Base-by-base conservation (phyloP, 805 yeast genomes). In the Groenewaldozyma salmanticensis region DNA sequence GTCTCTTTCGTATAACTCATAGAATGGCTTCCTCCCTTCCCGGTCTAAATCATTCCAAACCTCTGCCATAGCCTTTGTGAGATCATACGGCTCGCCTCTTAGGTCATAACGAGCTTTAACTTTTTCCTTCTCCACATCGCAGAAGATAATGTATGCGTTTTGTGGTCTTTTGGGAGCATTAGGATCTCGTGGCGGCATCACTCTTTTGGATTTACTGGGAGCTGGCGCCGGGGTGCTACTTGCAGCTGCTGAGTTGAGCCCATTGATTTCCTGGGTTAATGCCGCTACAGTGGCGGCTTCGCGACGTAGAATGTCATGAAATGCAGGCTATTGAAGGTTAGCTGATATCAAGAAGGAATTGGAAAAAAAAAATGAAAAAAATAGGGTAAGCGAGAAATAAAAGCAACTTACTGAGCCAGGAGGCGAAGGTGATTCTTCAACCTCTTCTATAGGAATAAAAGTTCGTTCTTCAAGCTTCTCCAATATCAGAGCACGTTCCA, bases 131-230 rank as follows among this genome's bases (percentile, higher is more conserved):
- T 85, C 94, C 64, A 74, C 64, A 44, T 88, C 96, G 61, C 96
- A 88, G 55, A 81, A 87, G 31, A 85, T 73, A 47, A 85, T 67
- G 54, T 87, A 88, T 4, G 96, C 95, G 59, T 87, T 88, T 3
- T 92, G 80, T 4, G 96, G 95, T 53, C 94, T 70, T 52, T 82
- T 85, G 17, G 96, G 96, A 53, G 81, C 70, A 50, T 77, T 78
- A 6, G 95, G 95, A 59, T 87, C 94, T 52, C 87, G 74, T 6
- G 70, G 67, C 38, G 67, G 67, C 35, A 51, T 65, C 55, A 45
- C 55, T 62, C 55, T 50, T 54, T 43, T 55, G 60, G 43, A 24
- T 21, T 39, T 34, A 13, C 32, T 38, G 38, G 41, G 36, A 9
- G 20, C 41, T 6, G 35, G 33, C 36, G 40, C 27, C 6, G 38